phyloP scores from a whole-genome alignment of 495 filamentous ascomycete genomes.

The Talaromyces ruber region DNA sequence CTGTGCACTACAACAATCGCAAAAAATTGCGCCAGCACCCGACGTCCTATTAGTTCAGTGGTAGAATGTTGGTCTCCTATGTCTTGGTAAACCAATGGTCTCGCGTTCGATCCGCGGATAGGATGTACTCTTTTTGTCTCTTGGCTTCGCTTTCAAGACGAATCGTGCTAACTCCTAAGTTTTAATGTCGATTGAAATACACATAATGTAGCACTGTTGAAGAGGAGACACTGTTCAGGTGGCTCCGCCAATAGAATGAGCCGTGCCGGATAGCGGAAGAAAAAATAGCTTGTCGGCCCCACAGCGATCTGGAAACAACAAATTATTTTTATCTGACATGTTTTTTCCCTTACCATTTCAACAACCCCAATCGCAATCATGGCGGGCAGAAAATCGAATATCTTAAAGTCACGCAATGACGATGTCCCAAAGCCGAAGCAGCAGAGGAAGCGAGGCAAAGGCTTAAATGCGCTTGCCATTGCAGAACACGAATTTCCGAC shows the following conservation, averaged over 20 bases:
- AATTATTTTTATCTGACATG: background rate
- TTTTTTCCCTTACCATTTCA: background rate
- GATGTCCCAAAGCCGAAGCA: constrained; percentile 31
- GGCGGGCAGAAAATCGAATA: constrained; percentile 57
- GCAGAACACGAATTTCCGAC: constrained; percentile 55
- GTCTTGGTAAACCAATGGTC: no score
- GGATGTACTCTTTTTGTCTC: no score
- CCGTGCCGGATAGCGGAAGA: background rate
- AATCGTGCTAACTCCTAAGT: no score
- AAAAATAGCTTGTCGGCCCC: constrained; percentile 1
- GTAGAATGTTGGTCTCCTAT: no score
- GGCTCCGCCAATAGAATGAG: background rate
- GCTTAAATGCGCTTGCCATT: constrained; percentile 77
- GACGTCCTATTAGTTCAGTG: no score
- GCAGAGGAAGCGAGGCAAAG: constrained; percentile 47
- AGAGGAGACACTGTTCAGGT: background rate
- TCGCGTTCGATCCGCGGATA: no score
- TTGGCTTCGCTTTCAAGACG: no score
- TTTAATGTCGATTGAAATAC: no score
- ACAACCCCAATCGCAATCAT: constrained; percentile 25
- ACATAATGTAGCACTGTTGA: no score
- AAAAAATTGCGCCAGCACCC: no score
- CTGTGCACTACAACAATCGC: no score
- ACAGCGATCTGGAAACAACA: background rate
- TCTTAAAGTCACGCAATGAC: constrained; percentile 39